A percentile compares a stretch with the other conserved stretches of the same genome.
Conservation (phyloP, 2,329 filamentous ascomycete species). For the Apiospora pterosperma region DNA sequence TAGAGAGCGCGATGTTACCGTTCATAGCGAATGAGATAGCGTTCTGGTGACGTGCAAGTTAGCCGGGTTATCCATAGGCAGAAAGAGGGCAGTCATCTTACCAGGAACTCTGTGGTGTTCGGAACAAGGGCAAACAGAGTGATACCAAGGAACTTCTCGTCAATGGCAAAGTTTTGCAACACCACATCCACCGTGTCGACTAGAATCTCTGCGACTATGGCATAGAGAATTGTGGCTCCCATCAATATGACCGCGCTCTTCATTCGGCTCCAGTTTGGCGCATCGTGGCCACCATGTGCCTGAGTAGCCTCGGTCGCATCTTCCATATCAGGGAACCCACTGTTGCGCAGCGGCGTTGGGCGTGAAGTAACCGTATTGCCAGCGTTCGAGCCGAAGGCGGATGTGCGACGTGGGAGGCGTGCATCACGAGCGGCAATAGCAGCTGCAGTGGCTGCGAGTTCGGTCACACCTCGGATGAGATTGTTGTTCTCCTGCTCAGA, state of each 20-base stretch:
- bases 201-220: constrained; percentile 94
- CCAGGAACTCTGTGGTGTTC: constrained; percentile 96
- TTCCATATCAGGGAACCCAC: constrained; percentile 42
- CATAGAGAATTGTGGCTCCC: constrained; percentile 85
- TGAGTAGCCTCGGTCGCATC: constrained; percentile 39
- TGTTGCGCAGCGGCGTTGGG: constrained; percentile 30
- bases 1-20: constrained; percentile 95
- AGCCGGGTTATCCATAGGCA: not conserved
- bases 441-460: constrained; percentile 89
- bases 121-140: constrained; percentile 95
- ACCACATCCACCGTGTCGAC: constrained; percentile 98
- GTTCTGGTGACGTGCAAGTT: constrained; percentile 53
- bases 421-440: constrained; percentile 82
- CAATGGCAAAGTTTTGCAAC: constrained; percentile 81
- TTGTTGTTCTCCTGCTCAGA: constrained; percentile 78
- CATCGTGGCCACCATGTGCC: constrained; percentile 80
- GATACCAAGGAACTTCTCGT: constrained; percentile 96
- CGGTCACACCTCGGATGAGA: constrained; percentile 82
- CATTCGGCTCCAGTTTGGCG: constrained; percentile 93
- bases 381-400: constrained; percentile 24
- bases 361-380: constrained; percentile 22
- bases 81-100: constrained; percentile 39
- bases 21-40: constrained; percentile 99
- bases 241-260: constrained; percentile 91
- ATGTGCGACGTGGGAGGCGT: constrained; percentile 36